These are phyloP conservation scores for Ganoderma lingzhi DNA, from an alignment of 1,284 basidiomycete genomes.

Conservation along the genomic window DNA sequence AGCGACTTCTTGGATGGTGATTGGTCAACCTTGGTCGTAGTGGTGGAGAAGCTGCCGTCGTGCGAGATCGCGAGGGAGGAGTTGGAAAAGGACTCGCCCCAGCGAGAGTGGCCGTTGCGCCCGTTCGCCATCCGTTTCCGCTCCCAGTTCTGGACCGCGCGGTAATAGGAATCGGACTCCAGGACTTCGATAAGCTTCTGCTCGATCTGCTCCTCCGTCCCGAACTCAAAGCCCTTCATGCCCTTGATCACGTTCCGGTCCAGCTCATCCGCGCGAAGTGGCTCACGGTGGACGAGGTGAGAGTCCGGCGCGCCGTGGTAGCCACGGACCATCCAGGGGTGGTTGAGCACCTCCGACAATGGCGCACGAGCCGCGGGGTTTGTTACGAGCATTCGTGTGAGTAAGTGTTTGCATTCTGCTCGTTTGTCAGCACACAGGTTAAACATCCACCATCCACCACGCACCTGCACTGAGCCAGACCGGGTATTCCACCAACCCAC, in stretches of 20 bases:
- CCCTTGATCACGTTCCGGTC: constrained; percentile 87
- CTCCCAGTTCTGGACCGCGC: constrained; percentile 83
- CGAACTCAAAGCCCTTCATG: constrained; percentile 99
- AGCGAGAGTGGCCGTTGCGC: constrained; percentile 49
- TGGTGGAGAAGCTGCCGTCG: constrained; percentile 50
- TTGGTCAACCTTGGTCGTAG: constrained; percentile 49
- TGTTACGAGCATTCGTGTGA: constrained; percentile 96
- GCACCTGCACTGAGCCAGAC: constrained; percentile 93
- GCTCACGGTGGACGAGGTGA: constrained; percentile 89
- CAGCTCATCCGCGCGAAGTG: constrained; percentile 87
- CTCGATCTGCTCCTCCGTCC: constrained; percentile 87
- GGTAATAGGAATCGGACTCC: constrained; percentile 80
- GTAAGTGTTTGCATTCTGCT: constrained; percentile 92
- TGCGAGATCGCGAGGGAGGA: constrained; percentile 75
- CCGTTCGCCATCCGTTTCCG: constrained; percentile 59
- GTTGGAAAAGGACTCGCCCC: constrained; percentile 66
- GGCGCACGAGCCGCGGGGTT: constrained; percentile 89
- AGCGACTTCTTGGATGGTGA: constrained; percentile 61
- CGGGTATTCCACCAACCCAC: constrained; percentile 96
- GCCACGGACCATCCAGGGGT: constrained; percentile 96
- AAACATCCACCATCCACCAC: constrained; percentile 35
- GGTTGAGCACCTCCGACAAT: constrained; percentile 87
- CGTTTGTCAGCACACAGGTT: constrained; percentile 25
- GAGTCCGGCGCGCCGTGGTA: constrained; percentile 83
- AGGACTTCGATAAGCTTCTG: constrained; percentile 78